A percentile compares a stretch with the other conserved stretches of the same genome.
phyloP scores from a whole-genome alignment of 176 grass and related monocot genomes.

The Dendrocalamus sinicus region DNA sequence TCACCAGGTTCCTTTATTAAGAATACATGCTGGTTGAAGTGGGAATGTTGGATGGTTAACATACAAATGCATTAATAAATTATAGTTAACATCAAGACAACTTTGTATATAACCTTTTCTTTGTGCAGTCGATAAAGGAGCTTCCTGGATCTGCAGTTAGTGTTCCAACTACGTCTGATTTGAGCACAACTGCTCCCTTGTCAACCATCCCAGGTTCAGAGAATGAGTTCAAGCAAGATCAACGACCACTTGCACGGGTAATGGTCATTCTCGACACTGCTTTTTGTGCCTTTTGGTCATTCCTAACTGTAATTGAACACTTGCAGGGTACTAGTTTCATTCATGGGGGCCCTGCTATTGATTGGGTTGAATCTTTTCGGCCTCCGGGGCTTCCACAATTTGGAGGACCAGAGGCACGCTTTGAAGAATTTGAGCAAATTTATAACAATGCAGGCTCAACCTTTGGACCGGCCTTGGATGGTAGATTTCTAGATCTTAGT shows the following conservation, averaged over 20 bases:
- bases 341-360: slow-evolving; percentile 61
- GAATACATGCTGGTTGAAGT: not conserved
- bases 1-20: not conserved
- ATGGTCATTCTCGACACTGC: slow-evolving; percentile 31
- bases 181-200: slow-evolving; percentile 58
- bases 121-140: slow-evolving; percentile 76
- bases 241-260: slow-evolving; percentile 60
- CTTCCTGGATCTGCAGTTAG: slow-evolving; percentile 73
- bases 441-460: slow-evolving; percentile 54
- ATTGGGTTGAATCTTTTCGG: slow-evolving; percentile 76
- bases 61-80: slow-evolving; percentile 19
- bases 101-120: slow-evolving; percentile 28
- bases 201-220: slow-evolving; percentile 85
- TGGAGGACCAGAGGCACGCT: slow-evolving; percentile 44
- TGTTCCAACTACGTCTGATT: slow-evolving; percentile 68
- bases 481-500: slow-evolving; percentile 47
- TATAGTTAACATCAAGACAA: slow-evolving; percentile 19
- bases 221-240: slow-evolving; percentile 76
- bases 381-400: slow-evolving; percentile 57
- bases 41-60: slow-evolving; percentile 3
- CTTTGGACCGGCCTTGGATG: slow-evolving; percentile 64
- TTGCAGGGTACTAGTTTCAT: slow-evolving; percentile 69
- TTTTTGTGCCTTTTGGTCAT: slow-evolving; percentile 31
- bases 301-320: slow-evolving; percentile 42
- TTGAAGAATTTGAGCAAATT: slow-evolving; percentile 78